phyloP scores from a whole-genome alignment of 1,284 basidiomycete species.

The Takashimella koratensis region DNA sequence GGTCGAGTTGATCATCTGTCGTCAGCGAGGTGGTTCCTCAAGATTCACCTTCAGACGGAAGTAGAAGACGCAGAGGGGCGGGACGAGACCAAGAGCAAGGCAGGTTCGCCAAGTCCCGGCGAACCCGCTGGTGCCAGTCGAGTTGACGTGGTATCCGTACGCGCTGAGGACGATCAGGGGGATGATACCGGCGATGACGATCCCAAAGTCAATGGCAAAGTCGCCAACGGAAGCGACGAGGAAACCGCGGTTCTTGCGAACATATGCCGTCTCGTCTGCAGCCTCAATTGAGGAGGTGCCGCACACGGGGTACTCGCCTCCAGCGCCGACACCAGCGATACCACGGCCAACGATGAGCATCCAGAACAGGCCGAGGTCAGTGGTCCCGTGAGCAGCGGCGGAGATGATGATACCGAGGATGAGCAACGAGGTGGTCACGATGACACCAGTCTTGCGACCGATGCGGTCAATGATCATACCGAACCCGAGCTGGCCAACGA shows the following conservation, averaged over 20 bases:
- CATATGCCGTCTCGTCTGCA: conserved; percentile 61
- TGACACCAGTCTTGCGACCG: conserved; percentile 30
- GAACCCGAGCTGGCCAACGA: conserved; percentile 23
- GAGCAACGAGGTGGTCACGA: conserved; percentile 27
- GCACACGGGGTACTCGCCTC: conserved; percentile 71
- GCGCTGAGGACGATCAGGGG: conserved; percentile 23
- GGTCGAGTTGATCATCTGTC: conserved; percentile 31
- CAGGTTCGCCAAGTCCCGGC: conserved; percentile 27
- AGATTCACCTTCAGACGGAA: conserved; percentile 31
- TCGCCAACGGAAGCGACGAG: conserved; percentile 74
- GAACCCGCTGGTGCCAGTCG: conserved; percentile 6
- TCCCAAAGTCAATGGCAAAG: conserved; percentile 19
- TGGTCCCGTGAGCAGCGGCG: conserved; percentile 18
- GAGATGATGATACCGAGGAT: conserved; percentile 27
- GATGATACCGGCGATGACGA: conserved; percentile 19
- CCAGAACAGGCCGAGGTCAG: conserved; percentile 58
- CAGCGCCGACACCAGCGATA: conserved; percentile 65
- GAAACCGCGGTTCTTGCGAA: conserved; percentile 57
- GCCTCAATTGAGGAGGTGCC: conserved; percentile 64
- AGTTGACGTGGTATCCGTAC: conserved; percentile 11
- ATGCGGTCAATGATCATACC: conserved; percentile 28
- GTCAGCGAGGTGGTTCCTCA: no score
- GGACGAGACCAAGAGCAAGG: conserved; percentile 26
- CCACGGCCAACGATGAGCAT: conserved; percentile 68
- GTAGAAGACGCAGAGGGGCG: conserved; percentile 29